These are phyloP conservation scores for Claviceps arundinis DNA, from an alignment of 2,329 filamentous ascomycete genomes.

Conservation along the genomic window DNA sequence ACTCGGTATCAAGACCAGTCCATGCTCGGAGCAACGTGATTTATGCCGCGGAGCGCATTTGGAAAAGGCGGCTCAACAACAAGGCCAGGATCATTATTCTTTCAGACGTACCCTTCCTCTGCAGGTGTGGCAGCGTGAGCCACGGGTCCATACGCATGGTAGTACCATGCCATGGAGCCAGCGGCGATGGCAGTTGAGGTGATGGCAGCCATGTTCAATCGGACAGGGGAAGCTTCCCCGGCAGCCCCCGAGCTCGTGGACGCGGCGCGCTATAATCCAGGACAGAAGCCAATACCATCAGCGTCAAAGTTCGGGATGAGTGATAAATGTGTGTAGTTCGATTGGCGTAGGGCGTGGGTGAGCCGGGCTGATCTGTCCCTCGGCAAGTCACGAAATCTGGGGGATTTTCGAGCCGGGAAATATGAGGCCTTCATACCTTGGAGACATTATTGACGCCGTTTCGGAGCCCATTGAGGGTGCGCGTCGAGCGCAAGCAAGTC, in stretches of 20 bases:
- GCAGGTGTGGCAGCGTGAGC: constrained; percentile 81
- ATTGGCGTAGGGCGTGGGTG: constrained; percentile 16
- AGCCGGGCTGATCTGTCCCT: constrained; percentile 16
- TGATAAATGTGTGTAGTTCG: constrained; percentile 9
- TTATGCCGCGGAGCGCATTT: constrained; percentile 18
- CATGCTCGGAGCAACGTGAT: constrained; percentile 10
- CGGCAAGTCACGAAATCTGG: constrained; percentile 6
- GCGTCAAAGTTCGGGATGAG: constrained; percentile 16
- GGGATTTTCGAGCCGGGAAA: constrained; percentile 13
- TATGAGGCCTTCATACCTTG: constrained; percentile 46
- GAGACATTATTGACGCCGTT: constrained; percentile 58
- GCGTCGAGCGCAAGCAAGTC: constrained; percentile 79
- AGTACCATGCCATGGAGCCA: constrained; percentile 93
- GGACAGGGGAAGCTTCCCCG: constrained; percentile 57
- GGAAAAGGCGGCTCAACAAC: too few relatives aligned
- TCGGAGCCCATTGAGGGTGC: constrained; percentile 66
- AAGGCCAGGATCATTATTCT: background rate
- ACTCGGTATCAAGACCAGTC: constrained; percentile 4
- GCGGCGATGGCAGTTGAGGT: constrained; percentile 77
- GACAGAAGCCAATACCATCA: constrained; percentile 20
- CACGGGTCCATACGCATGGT: constrained; percentile 83
- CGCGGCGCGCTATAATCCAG: constrained; percentile 39
- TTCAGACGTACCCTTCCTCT: constrained; percentile 84
- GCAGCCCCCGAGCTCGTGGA: constrained; percentile 65
- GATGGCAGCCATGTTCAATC: constrained; percentile 74